A percentile compares a stretch with the other conserved stretches of the same genome.
Conservation (phyloP, 2,329 filamentous ascomycete species). For the Exophiala phaeomuriformis region DNA sequence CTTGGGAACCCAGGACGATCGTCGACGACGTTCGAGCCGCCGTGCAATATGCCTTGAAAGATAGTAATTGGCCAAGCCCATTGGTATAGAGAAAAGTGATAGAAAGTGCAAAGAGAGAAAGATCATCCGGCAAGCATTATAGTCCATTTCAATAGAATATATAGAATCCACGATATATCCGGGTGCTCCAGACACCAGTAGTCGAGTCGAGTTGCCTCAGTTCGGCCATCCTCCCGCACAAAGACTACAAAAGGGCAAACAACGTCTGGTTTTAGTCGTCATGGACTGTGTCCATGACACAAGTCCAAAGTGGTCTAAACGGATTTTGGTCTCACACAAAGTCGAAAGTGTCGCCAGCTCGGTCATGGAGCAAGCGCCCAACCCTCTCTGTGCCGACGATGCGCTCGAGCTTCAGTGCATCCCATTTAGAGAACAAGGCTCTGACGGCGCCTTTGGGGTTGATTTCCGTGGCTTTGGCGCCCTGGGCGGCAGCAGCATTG, state of each 20-base stretch:
- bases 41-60: slow-evolving; percentile 66
- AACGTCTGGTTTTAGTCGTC: no score
- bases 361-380: slow-evolving; percentile 74
- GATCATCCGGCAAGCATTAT: no score
- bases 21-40: slow-evolving; percentile 69
- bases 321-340: slow-evolving; percentile 55
- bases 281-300: no score
- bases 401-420: slow-evolving; percentile 79
- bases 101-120: no score
- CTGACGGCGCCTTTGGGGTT: slow-evolving; percentile 43
- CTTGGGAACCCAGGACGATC: slow-evolving; percentile 56
- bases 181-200: no score
- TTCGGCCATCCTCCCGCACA: no score
- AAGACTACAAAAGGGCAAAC: no score
- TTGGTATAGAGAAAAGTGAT: slow-evolving; percentile 6
- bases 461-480: slow-evolving; percentile 49
- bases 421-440: slow-evolving; percentile 76
- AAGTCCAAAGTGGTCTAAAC: no score
- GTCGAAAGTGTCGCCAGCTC: slow-evolving; percentile 82
- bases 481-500: slow-evolving; percentile 37
- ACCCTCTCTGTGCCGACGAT: slow-evolving; percentile 76
- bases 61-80: slow-evolving; percentile 36
- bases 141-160: no score
- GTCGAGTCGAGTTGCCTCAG: no score
- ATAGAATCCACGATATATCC: no score